Base-by-base conservation (phyloP, 345 rosid genomes). In the Acer saccharum region DNA sequence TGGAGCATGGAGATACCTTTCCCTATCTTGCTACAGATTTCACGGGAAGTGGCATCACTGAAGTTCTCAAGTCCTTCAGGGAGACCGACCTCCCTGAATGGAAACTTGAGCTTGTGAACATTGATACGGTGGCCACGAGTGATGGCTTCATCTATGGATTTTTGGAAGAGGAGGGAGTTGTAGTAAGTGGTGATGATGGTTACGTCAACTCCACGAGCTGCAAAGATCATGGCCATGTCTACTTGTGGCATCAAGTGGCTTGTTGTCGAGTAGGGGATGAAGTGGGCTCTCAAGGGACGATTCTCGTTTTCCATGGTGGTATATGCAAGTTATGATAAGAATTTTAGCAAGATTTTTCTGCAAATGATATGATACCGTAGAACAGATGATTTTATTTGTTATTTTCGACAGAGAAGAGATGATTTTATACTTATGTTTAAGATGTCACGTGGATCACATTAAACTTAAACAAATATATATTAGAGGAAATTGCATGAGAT, bases 141-240 rank as follows among this genome's bases (percentile, higher is more conserved):
- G 21, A 66, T 18, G 7, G 44, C 25, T 18, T 66, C 10, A 7
- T 65, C 52, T 17, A 41, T 41, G 13, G 48, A 39, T 18, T 66
- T 41, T 66, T 66, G 70, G 25, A 66, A 66, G 52, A 35, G 25
- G 50, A n/a, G 52, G 23, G 70, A 39, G 50, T 18, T 66, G 50
- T 18, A 66, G 44, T 39, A 16, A 41, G 52, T 39, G 3, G 70
- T 10, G 70, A 66, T 41, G 70, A 66, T 66, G 70, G 50, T 66
- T 18, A 66, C 70, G 6, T n/a, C 23, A 41, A 41, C 70, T 8
- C 23, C 70, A 18, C 9, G 16, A 66, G 70, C 16, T 39, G 70
- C 70, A 18, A 39, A 66, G 11, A n/a, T 44, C 25, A 35, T 39
- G 52, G 27, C 70, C 44, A 66, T 39, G 50, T 41, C 21, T 11